These are phyloP conservation scores for Austropuccinia psidii DNA, from an alignment of 1,284 basidiomycete species.

Conservation along the genomic window DNA sequence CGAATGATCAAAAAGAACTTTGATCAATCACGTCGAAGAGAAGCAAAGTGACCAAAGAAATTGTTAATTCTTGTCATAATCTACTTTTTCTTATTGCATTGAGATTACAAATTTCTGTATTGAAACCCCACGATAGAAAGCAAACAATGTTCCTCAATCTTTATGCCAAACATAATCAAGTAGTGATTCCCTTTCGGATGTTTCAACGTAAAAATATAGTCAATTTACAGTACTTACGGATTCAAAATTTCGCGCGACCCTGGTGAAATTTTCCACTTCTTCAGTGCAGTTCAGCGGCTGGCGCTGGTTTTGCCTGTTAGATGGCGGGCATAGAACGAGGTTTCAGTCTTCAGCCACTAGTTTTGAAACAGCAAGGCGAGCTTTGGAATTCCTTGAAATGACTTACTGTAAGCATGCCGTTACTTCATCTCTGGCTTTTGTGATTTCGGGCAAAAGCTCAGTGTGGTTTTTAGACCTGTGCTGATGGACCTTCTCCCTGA, in stretches of 20 bases:
- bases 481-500: constrained; percentile 22
- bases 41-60: too few species aligned
- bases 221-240: constrained; percentile 17
- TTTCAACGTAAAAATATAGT: too few species aligned
- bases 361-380: not conserved
- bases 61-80: too few species aligned
- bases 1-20: too few species aligned
- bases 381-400: not conserved
- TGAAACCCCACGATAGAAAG: not conserved
- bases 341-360: too few species aligned
- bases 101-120: constrained; percentile 25
- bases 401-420: constrained; percentile 23
- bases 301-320: constrained; percentile 18
- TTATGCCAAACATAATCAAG: too few species aligned
- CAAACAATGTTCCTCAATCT: too few species aligned
- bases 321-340: too few species aligned
- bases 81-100: constrained; percentile 11
- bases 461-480: not conserved
- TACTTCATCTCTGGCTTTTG: constrained; percentile 6
- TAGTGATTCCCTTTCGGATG: too few species aligned
- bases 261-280: constrained; percentile 31
- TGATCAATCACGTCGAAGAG: too few species aligned
- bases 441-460: constrained; percentile 20
- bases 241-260: constrained; percentile 21
- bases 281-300: constrained; percentile 28